These are phyloP conservation scores for Sporormia fimetaria DNA, from an alignment of 495 filamentous ascomycete genomes.

Conservation along the genomic window DNA sequence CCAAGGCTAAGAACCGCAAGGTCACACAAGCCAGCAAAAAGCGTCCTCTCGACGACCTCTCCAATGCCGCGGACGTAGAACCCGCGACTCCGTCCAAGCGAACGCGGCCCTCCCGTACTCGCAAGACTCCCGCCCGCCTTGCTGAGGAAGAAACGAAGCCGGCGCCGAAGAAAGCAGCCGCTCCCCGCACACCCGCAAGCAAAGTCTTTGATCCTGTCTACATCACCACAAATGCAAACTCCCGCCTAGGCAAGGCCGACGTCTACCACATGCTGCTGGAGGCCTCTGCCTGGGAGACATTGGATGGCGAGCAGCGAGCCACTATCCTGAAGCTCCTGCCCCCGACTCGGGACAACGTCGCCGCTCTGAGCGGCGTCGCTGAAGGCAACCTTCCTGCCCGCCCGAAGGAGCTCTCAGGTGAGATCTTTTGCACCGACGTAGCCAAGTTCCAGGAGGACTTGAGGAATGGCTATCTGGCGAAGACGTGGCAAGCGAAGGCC, in stretches of 20 bases:
- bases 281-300: conserved; percentile 30
- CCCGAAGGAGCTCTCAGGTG: conserved; percentile 37
- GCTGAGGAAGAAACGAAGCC: conserved; percentile 1
- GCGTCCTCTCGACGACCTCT: neutral
- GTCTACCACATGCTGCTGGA: conserved; percentile 33
- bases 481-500: conserved; percentile 56
- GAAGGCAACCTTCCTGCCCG: conserved; percentile 33
- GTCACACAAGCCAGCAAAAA: neutral
- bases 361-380: neutral
- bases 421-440: conserved; percentile 43
- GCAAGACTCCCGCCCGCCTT: conserved; percentile 10
- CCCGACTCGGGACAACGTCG: neutral
- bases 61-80: too few species aligned
- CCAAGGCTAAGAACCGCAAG: neutral
- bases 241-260: conserved; percentile 43
- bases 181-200: conserved; percentile 24
- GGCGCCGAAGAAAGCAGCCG: conserved; percentile 6
- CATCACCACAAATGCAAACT: conserved; percentile 44
- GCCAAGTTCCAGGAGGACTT: conserved; percentile 52
- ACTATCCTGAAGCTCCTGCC: conserved; percentile 2
- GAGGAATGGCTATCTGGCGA: conserved; percentile 47
- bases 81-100: too few species aligned
- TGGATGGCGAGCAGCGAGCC: neutral
- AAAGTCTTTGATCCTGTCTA: conserved; percentile 35
- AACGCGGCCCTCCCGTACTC: conserved; percentile 5